Evolutionary conservation across 148 eudicot species (phyloP), one percentile per base, ranked within the genome.

Genomic region (Rhododendron ovatum): DNA sequence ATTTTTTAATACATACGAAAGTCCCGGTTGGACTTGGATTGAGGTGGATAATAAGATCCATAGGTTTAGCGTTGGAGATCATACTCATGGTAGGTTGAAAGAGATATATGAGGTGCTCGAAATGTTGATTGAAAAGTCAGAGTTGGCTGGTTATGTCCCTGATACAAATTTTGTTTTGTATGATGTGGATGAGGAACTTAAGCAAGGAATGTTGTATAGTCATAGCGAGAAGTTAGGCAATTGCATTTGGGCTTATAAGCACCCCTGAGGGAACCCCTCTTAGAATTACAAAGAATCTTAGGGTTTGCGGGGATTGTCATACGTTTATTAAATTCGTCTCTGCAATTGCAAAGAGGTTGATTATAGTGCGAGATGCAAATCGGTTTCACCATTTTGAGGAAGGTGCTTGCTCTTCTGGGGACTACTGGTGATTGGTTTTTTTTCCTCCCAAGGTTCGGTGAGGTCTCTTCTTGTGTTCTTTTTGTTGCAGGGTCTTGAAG

Each of bases 321-420:
- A 41, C 45, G 81, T 86, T 86, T 80, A 67, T 80, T 53, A 88
- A 88, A 83, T 57, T 83, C 33, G 88, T 83, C 1, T 86, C 86
- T 80, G 67, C 61, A 26, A 86, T 83, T 73, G 80, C 84, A 13
- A 26, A 71, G 69, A 79, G 90, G 48, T 3, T 73, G 67, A 86
- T 89, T 86, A 35, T 86, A 84, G 86, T 77, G 43, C 88, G 88
- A 13, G 88, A 89, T 86, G 90, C 90, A 45, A 89, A 86, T 48
- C 76, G 90, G 63, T 88, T 88, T 80, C 90, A 86, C 63, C 88
- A 80, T 43, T 89, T 89, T 33, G 53, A 48, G 26, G 85, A 86
- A 74, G 84, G 85, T 39, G 57, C 26, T 45, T 89, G 88, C 37
- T 86, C 90, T 86, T 86, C 88, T 84, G 43, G 88, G 59, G 88